Percentiles rank a stretch among this genome's conserved stretches.
phyloP scores from a whole-genome alignment of 2,329 filamentous ascomycete genomes.

The Pseudogymnoascus sp. region DNA sequence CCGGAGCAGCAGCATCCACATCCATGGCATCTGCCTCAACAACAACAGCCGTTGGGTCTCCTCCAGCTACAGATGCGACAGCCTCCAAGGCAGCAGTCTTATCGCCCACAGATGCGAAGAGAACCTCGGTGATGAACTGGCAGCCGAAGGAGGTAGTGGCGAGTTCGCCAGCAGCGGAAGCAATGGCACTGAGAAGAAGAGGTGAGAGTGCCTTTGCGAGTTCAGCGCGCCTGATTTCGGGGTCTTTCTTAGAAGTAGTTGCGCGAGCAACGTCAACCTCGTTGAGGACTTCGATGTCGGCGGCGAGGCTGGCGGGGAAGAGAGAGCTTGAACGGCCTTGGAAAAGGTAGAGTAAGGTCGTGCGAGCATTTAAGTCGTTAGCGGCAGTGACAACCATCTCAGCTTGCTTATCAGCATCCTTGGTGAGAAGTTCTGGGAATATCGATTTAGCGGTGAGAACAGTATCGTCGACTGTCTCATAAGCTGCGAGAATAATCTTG shows the following conservation, averaged over 20 bases:
- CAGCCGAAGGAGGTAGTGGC: constrained; percentile 74
- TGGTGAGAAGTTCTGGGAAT: constrained; percentile 77
- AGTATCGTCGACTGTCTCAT: constrained; percentile 92
- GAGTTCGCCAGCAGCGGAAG: constrained; percentile 60
- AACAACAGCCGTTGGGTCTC: constrained; percentile 39
- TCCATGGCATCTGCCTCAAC: constrained; percentile 35
- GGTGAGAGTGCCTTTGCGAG: constrained; percentile 68
- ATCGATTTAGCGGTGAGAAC: constrained; percentile 80
- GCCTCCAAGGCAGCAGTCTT: constrained; percentile 69
- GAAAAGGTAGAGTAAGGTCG: constrained; percentile 74
- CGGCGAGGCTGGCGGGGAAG: constrained; percentile 55
- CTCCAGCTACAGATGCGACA: constrained; percentile 55
- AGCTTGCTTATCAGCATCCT: constrained; percentile 54
- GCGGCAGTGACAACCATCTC: constrained; percentile 59
- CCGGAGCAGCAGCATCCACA: constrained; percentile 18
- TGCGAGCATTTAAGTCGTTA: constrained; percentile 59
- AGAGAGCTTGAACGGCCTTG: constrained; percentile 57
- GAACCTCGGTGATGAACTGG: constrained; percentile 76
- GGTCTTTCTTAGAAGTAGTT: constrained; percentile 88
- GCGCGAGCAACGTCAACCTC: constrained; percentile 75
- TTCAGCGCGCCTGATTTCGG: constrained; percentile 67
- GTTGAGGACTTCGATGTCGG: constrained; percentile 63
- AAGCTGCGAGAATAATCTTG: constrained; percentile 73
- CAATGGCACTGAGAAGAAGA: constrained; percentile 67
- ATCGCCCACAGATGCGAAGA: constrained; percentile 70